These are phyloP conservation scores for Azolla pinnata DNA, from an alignment of 75 land plant genomes.

Conservation along the genomic window DNA sequence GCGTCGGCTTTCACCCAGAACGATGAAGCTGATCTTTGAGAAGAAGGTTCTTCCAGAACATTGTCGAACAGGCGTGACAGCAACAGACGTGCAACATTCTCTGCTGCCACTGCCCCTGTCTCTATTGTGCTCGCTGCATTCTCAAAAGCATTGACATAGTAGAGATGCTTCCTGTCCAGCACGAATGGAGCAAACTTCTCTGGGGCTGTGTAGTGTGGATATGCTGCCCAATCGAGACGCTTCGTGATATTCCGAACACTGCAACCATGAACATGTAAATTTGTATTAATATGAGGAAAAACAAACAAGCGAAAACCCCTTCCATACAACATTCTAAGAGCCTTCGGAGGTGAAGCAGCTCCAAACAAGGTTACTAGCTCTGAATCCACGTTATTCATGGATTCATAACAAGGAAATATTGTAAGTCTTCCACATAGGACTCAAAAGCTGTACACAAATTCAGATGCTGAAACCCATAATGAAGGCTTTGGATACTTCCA, in stretches of 20 bases:
- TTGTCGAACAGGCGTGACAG: conserved; percentile 36
- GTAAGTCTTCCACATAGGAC: too few relatives aligned
- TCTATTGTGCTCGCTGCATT: conserved; percentile 92
- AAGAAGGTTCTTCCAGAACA: background rate
- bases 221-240: conserved; percentile 79
- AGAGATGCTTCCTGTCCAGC: conserved; percentile 68
- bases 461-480: background rate
- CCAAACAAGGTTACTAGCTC: too few relatives aligned
- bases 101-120: conserved; percentile 83
- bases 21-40: too few relatives aligned
- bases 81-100: conserved; percentile 83
- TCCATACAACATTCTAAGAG: too few relatives aligned
- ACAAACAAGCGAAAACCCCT: too few relatives aligned
- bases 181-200: conserved; percentile 75
- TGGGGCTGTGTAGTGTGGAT: conserved; percentile 79
- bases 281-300: too few relatives aligned
- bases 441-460: background rate
- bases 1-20: too few relatives aligned
- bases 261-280: conserved; percentile 10
- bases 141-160: conserved; percentile 90
- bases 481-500: background rate
- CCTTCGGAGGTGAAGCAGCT: too few relatives aligned
- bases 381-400: too few relatives aligned
- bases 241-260: conserved; percentile 66
- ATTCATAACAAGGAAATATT: too few relatives aligned